Percentiles rank a stretch among this genome's conserved stretches.
Evolutionary conservation across 2,329 filamentous ascomycete genomes (phyloP).

Genomic region (Cyphellophora attinorum): DNA sequence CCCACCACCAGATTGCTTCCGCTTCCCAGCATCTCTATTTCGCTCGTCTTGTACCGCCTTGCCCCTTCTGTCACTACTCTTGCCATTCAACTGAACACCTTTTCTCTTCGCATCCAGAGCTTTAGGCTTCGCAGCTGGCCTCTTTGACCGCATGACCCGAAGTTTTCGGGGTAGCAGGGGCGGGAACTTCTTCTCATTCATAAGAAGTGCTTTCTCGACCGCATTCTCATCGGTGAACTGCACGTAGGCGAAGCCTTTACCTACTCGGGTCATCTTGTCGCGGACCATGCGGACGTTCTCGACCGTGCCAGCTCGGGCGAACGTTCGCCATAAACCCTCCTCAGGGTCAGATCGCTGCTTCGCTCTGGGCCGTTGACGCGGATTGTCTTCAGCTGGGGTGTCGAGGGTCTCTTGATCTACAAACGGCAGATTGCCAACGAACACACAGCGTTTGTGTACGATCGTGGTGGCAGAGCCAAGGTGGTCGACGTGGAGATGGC

Average conservation of each 20-base stretch:
- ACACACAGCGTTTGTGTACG: slow-evolving; percentile 84
- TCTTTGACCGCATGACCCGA: slow-evolving; percentile 78
- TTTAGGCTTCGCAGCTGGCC: slow-evolving; percentile 21
- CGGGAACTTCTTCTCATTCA: slow-evolving; percentile 85
- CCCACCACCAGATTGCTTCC: slow-evolving; percentile 1
- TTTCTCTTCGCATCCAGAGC: slow-evolving; percentile 2
- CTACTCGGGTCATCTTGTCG: slow-evolving; percentile 80
- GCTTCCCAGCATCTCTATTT: slow-evolving; percentile 6
- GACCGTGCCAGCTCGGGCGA: slow-evolving; percentile 67
- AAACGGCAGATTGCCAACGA: slow-evolving; percentile 92
- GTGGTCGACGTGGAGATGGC: slow-evolving; percentile 83
- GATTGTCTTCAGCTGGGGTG: slow-evolving; percentile 51
- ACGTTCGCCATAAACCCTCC: slow-evolving; percentile 82
- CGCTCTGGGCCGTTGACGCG: slow-evolving; percentile 60
- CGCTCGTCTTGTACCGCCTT: slow-evolving; percentile 20
- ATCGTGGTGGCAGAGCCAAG: slow-evolving; percentile 76
- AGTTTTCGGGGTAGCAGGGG: slow-evolving; percentile 85
- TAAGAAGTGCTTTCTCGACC: slow-evolving; percentile 81
- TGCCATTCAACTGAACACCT: slow-evolving; percentile 8
- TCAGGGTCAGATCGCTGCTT: slow-evolving; percentile 76
- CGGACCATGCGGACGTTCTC: slow-evolving; percentile 90
- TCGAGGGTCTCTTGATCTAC: slow-evolving; percentile 78
- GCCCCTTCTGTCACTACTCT: slow-evolving; percentile 16
- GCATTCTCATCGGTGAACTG: slow-evolving; percentile 85
- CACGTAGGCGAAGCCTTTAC: slow-evolving; percentile 95